Evolutionary conservation across 2,329 filamentous ascomycete genomes (phyloP).

Genomic region (Trichoderma atrobrunneum): DNA sequence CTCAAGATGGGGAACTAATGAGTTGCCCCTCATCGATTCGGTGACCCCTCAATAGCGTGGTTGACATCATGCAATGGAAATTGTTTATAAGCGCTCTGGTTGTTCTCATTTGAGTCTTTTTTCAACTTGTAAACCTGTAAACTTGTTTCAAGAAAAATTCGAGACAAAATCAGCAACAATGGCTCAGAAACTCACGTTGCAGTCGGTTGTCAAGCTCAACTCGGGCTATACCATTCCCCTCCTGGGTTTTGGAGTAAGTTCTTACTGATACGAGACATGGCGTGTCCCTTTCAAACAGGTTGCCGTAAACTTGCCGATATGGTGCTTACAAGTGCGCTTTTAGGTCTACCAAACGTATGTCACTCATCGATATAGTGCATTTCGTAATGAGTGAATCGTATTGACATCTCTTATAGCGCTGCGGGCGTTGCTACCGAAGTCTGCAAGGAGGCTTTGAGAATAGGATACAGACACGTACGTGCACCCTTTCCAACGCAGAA

Average conservation of each 20-base stretch:
- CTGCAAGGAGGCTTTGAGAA: constrained; percentile 45
- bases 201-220: constrained; percentile 51
- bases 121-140: neutral
- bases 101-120: too few species aligned
- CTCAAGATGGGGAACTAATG: neutral
- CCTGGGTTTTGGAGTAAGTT: constrained; percentile 54
- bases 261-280: too few species aligned
- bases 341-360: constrained; percentile 55
- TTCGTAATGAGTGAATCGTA: neutral
- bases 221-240: constrained; percentile 53
- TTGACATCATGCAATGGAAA: constrained; percentile 7
- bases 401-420: constrained; percentile 27
- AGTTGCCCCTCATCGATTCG: neutral
- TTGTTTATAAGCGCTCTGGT: neutral
- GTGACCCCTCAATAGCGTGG: neutral
- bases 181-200: constrained; percentile 44
- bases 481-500: neutral
- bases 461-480: constrained; percentile 54
- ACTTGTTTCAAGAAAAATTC: neutral
- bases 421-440: constrained; percentile 34
- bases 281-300: neutral
- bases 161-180: constrained; percentile 34
- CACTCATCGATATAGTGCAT: neutral
- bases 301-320: neutral
- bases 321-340: constrained; percentile 1